Conservation (phyloP, 202 grass and related monocot species). For the Schoenoplectus tabernaemontani region DNA sequence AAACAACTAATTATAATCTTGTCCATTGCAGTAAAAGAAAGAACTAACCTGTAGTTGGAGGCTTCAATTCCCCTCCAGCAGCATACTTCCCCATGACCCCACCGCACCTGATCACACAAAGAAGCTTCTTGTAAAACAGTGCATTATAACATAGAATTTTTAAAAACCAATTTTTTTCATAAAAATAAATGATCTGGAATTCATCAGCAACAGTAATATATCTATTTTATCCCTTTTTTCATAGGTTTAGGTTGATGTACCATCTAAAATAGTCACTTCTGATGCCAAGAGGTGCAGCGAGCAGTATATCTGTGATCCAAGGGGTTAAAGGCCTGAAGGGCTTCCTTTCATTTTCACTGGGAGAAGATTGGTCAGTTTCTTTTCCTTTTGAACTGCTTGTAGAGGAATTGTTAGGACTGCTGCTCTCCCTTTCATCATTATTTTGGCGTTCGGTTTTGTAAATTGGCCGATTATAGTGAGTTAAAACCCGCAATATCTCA, state of each 20-base stretch:
- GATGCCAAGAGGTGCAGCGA: slow-evolving; percentile 90
- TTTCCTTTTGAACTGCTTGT: slow-evolving; percentile 48
- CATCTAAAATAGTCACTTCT: slow-evolving; percentile 99
- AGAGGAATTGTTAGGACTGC: slow-evolving; percentile 40
- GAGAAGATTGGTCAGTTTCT: slow-evolving; percentile 38
- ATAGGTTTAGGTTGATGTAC: slow-evolving; percentile 27
- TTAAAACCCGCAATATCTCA: slow-evolving; percentile 95
- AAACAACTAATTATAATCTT: neutral
- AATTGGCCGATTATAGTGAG: slow-evolving; percentile 97
- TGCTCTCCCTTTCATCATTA: slow-evolving; percentile 48
- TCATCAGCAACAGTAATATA: neutral
- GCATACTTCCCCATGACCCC: slow-evolving; percentile 99
- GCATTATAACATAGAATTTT: neutral
- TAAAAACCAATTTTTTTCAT: neutral
- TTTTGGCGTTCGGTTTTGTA: slow-evolving; percentile 59
- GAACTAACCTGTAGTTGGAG: slow-evolving; percentile 89
- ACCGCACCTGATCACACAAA: slow-evolving; percentile 55
- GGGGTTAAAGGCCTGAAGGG: slow-evolving; percentile 73
- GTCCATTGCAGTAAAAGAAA: neutral
- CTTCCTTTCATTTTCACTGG: slow-evolving; percentile 72
- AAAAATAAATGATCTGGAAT: neutral
- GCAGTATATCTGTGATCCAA: slow-evolving; percentile 97
- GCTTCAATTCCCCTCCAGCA: slow-evolving; percentile 97
- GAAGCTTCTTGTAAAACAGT: slow-evolving; percentile 25
- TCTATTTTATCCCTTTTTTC: neutral